Evolutionary conservation across 176 grass and related monocot genomes (phyloP).

Genomic region (Avena insularis): DNA sequence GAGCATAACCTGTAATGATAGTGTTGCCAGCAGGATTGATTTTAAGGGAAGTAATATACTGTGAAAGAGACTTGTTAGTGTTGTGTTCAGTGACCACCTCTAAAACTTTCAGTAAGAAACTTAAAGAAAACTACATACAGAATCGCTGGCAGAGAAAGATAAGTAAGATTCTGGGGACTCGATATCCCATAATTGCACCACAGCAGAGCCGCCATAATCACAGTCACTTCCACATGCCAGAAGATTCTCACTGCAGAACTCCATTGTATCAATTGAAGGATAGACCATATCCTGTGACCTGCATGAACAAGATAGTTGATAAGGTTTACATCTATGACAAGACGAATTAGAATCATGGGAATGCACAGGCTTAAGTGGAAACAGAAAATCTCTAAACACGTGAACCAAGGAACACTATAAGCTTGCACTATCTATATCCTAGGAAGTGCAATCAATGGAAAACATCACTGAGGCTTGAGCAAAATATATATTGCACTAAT

Average conservation of each 20-base stretch:
- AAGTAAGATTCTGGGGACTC: constrained; percentile 79
- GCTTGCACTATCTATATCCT: constrained; percentile 16
- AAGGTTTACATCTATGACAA: constrained; percentile 17
- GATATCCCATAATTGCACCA: constrained; percentile 95
- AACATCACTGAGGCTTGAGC: background rate
- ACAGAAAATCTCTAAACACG: constrained; percentile 21
- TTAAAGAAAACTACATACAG: constrained; percentile 66
- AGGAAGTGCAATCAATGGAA: constrained; percentile 16
- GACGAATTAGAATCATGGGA: constrained; percentile 25
- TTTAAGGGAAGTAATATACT: constrained; percentile 97
- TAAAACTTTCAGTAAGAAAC: constrained; percentile 37
- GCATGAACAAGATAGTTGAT: constrained; percentile 26
- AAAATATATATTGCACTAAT: background rate
- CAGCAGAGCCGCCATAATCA: constrained; percentile 79
- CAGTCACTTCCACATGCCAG: constrained; percentile 87
- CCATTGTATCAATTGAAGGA: constrained; percentile 86
- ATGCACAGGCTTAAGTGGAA: constrained; percentile 25
- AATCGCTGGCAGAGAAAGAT: constrained; percentile 90
- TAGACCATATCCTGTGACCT: constrained; percentile 82
- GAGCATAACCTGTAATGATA: constrained; percentile 74
- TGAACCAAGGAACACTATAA: constrained; percentile 13
- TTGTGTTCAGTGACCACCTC: constrained; percentile 28
- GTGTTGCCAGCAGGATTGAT: constrained; percentile 79
- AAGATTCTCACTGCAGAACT: constrained; percentile 90
- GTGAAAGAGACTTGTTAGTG: constrained; percentile 51